Evolutionary conservation across 352 stramenopile genomes (phyloP).

Genomic region (Phytopythium mirpurense): DNA sequence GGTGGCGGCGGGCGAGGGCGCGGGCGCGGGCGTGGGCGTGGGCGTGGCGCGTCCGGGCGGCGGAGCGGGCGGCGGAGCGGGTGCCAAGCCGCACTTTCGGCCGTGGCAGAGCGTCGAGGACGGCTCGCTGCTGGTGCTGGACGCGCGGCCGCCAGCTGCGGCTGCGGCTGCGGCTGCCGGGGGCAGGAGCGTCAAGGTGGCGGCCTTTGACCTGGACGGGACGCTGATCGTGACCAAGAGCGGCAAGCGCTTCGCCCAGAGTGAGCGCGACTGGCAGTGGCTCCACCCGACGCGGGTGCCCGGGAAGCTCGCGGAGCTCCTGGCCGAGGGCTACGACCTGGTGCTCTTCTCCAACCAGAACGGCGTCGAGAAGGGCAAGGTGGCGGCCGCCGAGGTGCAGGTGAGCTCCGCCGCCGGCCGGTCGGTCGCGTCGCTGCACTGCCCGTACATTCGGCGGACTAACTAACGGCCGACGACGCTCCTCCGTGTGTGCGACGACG

Average conservation of each 20-base stretch:
- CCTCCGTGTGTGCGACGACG: not conserved
- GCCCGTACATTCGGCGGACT: not conserved
- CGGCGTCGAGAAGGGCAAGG: constrained; percentile 73
- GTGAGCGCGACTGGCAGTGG: constrained; percentile 71
- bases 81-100: constrained; percentile 24
- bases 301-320: constrained; percentile 44
- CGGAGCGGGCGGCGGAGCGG: too few relatives aligned
- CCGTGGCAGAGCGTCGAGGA: constrained; percentile 36
- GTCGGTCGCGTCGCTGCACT: not conserved
- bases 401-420: constrained; percentile 11
- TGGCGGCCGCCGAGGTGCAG: constrained; percentile 49
- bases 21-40: too few relatives aligned
- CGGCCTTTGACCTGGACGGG: constrained; percentile 75
- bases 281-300: constrained; percentile 56
- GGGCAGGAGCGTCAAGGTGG: constrained; percentile 36
- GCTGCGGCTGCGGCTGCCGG: too few relatives aligned
- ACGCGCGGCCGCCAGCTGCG: constrained; percentile 28
- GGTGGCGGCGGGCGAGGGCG: too few relatives aligned
- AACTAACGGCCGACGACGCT: not conserved
- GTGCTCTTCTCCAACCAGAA: constrained; percentile 86
- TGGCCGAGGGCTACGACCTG: constrained; percentile 41
- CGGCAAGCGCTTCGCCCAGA: constrained; percentile 69
- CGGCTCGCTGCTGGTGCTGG: constrained; percentile 43
- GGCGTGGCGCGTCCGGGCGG: too few relatives aligned
- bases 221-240: constrained; percentile 85